Evolutionary conservation across 768 basidiomycete species (phyloP).

Genomic region (Lactarius vividus): DNA sequence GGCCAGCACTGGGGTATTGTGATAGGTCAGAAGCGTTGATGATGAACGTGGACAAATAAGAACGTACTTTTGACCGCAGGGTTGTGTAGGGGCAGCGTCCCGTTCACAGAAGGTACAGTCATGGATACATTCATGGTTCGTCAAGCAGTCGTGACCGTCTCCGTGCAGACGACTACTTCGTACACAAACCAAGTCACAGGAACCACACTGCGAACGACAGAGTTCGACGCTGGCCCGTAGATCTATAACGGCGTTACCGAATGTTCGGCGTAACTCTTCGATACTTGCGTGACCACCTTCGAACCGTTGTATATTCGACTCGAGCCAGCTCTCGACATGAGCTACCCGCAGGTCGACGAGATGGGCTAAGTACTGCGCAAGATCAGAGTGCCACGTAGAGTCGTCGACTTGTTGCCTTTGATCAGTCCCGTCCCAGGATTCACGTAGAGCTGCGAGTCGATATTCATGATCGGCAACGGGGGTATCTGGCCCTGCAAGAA

Average conservation of each 20-base stretch:
- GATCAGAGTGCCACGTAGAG: constrained; percentile 39
- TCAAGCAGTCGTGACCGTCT: constrained; percentile 46
- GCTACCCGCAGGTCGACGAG: constrained; percentile 44
- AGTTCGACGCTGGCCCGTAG: constrained; percentile 45
- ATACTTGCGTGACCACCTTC: constrained; percentile 42
- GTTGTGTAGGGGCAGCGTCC: constrained; percentile 28
- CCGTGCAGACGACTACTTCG: constrained; percentile 43
- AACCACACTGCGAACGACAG: constrained; percentile 46
- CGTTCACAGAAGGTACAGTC: constrained; percentile 44
- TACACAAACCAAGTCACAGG: constrained; percentile 51
- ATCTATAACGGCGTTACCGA: constrained; percentile 44
- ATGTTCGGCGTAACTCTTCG: constrained; percentile 43
- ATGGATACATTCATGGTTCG: constrained; percentile 46
- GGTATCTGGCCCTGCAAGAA: constrained; percentile 30
- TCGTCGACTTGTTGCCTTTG: constrained; percentile 40
- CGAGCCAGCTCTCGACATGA: constrained; percentile 51
- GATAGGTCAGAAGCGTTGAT: not conserved
- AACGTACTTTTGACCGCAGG: constrained; percentile 49
- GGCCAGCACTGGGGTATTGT: constrained; percentile 48
- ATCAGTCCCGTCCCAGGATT: constrained; percentile 35
- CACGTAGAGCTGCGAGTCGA: constrained; percentile 29
- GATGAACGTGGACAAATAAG: constrained; percentile 25
- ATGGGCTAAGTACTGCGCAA: constrained; percentile 40
- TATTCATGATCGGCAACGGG: constrained; percentile 30
- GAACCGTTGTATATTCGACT: constrained; percentile 48